Evolutionary conservation across 1,284 basidiomycete species (phyloP), one percentile per base, ranked within the genome.

Genomic region (Pseudozyma flocculosa): DNA sequence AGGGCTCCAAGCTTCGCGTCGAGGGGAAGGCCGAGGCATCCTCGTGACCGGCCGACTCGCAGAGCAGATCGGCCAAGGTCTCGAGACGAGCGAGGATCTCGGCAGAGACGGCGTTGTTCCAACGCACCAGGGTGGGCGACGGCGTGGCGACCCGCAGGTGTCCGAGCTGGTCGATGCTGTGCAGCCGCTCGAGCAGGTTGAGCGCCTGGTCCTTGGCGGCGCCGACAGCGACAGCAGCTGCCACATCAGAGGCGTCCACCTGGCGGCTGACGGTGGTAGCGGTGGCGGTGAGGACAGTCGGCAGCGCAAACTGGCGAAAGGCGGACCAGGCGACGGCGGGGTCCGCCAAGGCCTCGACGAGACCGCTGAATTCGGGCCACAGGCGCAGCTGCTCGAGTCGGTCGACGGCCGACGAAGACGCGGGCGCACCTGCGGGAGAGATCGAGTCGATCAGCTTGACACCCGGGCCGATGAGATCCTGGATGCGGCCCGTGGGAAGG

Each of bases 301-400:
- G 75, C 13, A 78, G 58, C 0, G 58, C 71, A 24, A 75, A 70
- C 15, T 76, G 72, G 39, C 59, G 54, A 58, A 74, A 78, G 11
- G 70, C 67, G 34, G 46, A 49, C 71, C 73, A 78, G 7, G 54
- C 57, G n/a, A 65, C 32, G 0, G 47, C 45, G 0, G 65, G 61
- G 29, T 72, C 55, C 4, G 61, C 70, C 1, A 77, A 62, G 0
- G 73, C 62, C 22, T 66, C 58, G 15, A 70, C 56, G 2, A 72
- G 51, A n/a, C 63, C 62, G 40, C 55, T 55, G 48, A 78, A 69
- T 14, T 68, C 55, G 15, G 69, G 50, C 55, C 59, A 72, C 18
- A 70, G 49, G 3, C 47, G 23, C 24, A 57, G 50, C 13, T 60
- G 58, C 9, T 54, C 43, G 22, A 54, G 50, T 2, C 50, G 36